phyloP scores from a whole-genome alignment of 2,329 filamentous ascomycete genomes.

The Venturia effusa region DNA sequence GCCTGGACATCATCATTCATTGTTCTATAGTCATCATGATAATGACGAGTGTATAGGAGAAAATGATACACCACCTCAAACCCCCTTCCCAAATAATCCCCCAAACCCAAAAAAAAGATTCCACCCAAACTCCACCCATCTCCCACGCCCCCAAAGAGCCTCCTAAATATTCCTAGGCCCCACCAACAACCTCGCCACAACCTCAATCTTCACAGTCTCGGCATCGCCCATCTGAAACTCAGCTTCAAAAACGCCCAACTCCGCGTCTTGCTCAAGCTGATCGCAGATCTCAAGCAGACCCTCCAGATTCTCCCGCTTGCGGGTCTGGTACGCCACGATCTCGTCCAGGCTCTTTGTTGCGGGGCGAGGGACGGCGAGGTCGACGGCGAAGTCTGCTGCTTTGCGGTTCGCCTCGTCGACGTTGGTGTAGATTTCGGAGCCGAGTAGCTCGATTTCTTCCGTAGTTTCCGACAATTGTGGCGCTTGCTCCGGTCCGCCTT shows the following conservation, averaged over 20 bases:
- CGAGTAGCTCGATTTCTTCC: background rate
- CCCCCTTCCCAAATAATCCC: background rate
- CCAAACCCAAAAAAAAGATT: background rate
- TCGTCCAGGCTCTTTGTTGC: background rate
- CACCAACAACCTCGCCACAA: background rate
- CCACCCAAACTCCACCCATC: background rate
- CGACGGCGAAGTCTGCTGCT: background rate
- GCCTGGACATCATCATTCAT: too few relatives aligned
- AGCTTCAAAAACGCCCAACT: background rate
- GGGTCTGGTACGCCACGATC: background rate
- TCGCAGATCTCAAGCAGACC: background rate
- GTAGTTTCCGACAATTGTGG: background rate
- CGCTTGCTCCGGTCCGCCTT: background rate
- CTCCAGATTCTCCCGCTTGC: background rate
- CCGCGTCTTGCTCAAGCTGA: background rate
- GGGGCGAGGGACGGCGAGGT: background rate
- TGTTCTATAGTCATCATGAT: too few relatives aligned
- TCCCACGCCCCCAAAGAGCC: background rate
- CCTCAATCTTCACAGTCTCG: background rate
- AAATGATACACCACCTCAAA: background rate
- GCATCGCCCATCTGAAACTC: background rate
- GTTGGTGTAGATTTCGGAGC: background rate
- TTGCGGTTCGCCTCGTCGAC: background rate
- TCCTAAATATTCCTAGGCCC: background rate
- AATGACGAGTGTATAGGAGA: background rate